Base-by-base conservation (phyloP, 1,139 yeast genomes). In the Nakaseomyces bracarensis region DNA sequence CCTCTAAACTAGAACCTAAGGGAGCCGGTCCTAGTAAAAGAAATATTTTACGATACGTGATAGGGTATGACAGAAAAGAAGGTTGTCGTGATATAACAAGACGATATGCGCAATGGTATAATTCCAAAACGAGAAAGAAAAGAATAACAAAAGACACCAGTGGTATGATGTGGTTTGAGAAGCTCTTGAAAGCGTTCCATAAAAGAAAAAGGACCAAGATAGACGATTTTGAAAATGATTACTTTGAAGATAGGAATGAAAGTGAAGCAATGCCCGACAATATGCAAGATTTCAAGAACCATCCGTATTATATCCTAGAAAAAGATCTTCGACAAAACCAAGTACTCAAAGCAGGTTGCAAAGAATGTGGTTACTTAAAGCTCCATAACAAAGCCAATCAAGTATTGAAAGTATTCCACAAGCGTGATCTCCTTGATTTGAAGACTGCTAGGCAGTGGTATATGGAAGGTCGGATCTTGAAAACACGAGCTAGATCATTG, bases 231-330 rank as follows among this genome's bases (percentile, higher is more conserved):
- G 98, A 91, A 58, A 69, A 75, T 42, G 74, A 74, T 38, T 93
- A 84, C 52, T 80, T 93, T 47, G 66, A 72, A 27, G 73, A 76
- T 41, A 68, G 86, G 38, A 81, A 84, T 42, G 66, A 75, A 23
- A 69, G 73, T 18, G 98, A 93, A 55, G 95, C 95, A 0, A 79
- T 91, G 72, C 99, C 99, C 0, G 77, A 80, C 42, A 83, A 76
- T 52, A 66, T 86, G 16, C 79, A 78, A 39, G 97, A 89, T 50
- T 84, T 91, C 58, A 81, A 79, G 45, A 79, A 80, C 41, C 98
- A 91, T 60, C 98, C 98, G 0, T 60, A 80, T n/a, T 91, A 81
- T 59, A 91, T 82, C 0, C 59, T 91, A 9, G 95, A 85, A 56
- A 70, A 77, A 1, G 95, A 86, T 53, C 61, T 91, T 25, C 71